Conservation (phyloP, 441 rosid genomes). For the Theobroma grandiflorum region DNA sequence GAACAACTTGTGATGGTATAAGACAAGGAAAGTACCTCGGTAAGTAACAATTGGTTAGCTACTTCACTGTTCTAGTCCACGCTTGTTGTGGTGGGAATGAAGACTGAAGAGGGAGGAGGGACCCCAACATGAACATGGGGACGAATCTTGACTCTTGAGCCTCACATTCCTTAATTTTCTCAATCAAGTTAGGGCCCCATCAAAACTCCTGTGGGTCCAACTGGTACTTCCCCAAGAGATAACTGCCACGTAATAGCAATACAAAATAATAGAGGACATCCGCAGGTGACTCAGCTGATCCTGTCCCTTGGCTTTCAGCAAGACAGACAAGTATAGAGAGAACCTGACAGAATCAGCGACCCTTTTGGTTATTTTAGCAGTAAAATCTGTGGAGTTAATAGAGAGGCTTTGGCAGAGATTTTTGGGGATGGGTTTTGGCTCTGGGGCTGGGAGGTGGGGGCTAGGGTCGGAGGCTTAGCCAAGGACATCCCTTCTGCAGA, state of each 20-base stretch:
- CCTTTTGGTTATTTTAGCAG: background rate
- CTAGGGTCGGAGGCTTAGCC: background rate
- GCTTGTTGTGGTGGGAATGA: background rate
- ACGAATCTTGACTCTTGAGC: background rate
- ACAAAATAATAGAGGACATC: background rate
- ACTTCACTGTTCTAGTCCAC: background rate
- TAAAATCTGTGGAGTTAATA: background rate
- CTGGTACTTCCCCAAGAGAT: background rate
- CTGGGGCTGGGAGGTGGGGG: background rate
- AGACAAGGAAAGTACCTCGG: too few species aligned
- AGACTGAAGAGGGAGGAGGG: too few species aligned
- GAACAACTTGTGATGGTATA: too few species aligned
- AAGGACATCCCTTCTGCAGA: background rate
- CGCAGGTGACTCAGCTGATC: slow-evolving; percentile 23
- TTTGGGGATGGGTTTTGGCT: background rate
- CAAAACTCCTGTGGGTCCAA: background rate
- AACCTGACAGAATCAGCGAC: slow-evolving; percentile 26
- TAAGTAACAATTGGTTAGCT: too few species aligned
- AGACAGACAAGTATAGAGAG: slow-evolving; percentile 26
- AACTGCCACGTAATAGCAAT: slow-evolving; percentile 21
- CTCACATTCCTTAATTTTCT: slow-evolving; percentile 21
- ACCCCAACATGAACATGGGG: too few species aligned
- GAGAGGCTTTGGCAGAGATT: background rate
- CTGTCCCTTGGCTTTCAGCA: slow-evolving; percentile 32
- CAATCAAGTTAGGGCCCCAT: background rate